Percentiles rank a stretch among this genome's conserved stretches.
phyloP scores from a whole-genome alignment of 2,329 filamentous ascomycete species.

The Ophiostoma fasciatum region DNA sequence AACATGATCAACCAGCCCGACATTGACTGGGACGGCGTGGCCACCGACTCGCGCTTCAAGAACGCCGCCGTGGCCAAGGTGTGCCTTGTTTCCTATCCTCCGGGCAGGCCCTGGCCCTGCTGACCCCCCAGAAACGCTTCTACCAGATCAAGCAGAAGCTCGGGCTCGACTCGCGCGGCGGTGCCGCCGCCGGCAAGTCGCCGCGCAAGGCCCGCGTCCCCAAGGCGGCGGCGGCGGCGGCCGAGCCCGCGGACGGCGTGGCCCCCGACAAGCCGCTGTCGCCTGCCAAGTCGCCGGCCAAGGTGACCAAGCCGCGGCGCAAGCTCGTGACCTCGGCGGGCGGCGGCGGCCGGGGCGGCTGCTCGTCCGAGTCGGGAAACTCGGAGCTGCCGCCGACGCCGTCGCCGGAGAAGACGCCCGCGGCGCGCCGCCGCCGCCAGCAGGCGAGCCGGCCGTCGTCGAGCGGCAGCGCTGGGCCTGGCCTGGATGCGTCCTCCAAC shows the following conservation, averaged over 20 bases:
- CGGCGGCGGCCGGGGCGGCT: too few species aligned
- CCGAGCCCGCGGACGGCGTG: constrained; percentile 9
- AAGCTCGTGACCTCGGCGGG: too few species aligned
- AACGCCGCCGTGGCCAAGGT: constrained; percentile 31
- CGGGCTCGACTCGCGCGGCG: constrained; percentile 18
- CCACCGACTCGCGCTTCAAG: constrained; percentile 27
- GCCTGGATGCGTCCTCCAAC: too few species aligned
- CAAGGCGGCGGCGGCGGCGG: neutral
- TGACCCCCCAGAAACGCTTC: constrained; percentile 21
- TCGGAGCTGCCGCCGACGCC: too few species aligned
- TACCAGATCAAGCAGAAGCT: constrained; percentile 35
- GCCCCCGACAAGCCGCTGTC: neutral
- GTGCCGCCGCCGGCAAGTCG: neutral
- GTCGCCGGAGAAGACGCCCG: too few species aligned
- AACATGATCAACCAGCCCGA: constrained; percentile 27
- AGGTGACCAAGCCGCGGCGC: constrained; percentile 7
- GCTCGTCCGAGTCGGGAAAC: too few species aligned
- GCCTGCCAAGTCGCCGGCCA: constrained; percentile 2
- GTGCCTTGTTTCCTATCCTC: constrained; percentile 2
- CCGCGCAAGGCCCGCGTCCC: constrained; percentile 1
- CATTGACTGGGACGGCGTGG: constrained; percentile 33
- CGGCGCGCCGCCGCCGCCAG: too few species aligned
- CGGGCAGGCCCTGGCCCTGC: neutral
- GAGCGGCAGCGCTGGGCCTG: too few species aligned
- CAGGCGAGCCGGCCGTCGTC: neutral